Base-by-base conservation (phyloP, 495 filamentous ascomycete genomes). In the Talaromyces nanjingensis region DNA sequence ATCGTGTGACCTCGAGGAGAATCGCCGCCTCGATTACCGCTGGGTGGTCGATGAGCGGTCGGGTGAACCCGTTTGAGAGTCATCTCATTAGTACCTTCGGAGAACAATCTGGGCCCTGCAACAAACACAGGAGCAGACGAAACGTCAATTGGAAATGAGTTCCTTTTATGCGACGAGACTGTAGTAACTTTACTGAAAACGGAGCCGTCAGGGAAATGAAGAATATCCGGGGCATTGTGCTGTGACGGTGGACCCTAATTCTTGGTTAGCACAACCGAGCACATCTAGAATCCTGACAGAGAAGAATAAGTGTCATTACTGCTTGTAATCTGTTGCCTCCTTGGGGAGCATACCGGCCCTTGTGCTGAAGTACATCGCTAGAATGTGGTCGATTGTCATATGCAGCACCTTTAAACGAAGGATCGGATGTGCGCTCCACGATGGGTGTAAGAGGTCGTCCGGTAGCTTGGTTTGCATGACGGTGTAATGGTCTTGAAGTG, bases 121-220 rank as follows among this genome's bases (percentile, higher is more conserved):
- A 78, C 73, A 65, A 77, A 79, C 6, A 79, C 63, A 59, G 78
- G 74, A 20, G 65, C 63, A 67, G 76, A 70, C 25, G 66, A 39
- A 49, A 67, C 65, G 34, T 70, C 63, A 54, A 59, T 24, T 60
- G 65, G 61, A 31, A 66, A 65, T 20, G 65, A 49, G 20, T 64
- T 60, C 33, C 59, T 59, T 54, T 69, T 72, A 60, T 71, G 66
- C 47, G 45, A 24, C 45, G 39, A 71, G 67, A 56, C 27, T 47
- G 59, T 62, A 58, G 68, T 53, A 8, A 53, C 65, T 63, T 65
- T 65, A 14, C 67, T 65, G 31, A 61, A 61, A 14, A 62, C 31
- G 27, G 65, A 60, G 20, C 65, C 65, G 31, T 67, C 55, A 49
- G 55, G 29, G 12, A 70, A 59, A 55, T 68, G 67, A 59, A 65